Conservation (phyloP, 345 rosid genomes). For the Corchorus capsularis region DNA sequence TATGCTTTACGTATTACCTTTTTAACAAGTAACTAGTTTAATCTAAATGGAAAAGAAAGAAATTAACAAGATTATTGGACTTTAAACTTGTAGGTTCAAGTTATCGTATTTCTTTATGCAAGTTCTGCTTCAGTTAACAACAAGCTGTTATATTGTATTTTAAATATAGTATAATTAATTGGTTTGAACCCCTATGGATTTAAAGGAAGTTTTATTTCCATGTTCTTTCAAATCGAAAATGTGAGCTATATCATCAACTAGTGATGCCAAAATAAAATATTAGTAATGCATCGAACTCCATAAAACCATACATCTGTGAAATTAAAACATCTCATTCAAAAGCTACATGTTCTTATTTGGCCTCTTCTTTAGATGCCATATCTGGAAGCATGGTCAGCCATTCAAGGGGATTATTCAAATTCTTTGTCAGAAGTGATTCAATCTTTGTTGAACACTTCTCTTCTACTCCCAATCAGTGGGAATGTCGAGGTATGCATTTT, state of each 20-base stretch:
- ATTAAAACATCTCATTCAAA: not conserved
- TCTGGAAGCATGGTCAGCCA: constrained; percentile 65
- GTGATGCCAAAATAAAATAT: not conserved
- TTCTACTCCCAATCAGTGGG: constrained; percentile 63
- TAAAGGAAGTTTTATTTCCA: not conserved
- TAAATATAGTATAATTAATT: too few species aligned
- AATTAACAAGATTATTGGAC: too few species aligned
- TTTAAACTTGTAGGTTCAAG: too few species aligned
- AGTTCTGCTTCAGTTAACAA: not conserved
- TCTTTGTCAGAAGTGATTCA: constrained; percentile 62
- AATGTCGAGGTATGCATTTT: constrained; percentile 46
- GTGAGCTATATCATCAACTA: not conserved
- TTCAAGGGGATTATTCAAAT: constrained; percentile 55
- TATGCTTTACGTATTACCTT: not conserved
- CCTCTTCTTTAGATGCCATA: constrained; percentile 61
- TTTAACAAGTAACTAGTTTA: too few species aligned
- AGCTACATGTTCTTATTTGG: constrained; percentile 9
- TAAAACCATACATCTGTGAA: not conserved
- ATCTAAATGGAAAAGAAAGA: too few species aligned
- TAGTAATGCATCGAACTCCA: not conserved
- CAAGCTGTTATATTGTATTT: not conserved
- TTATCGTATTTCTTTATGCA: not conserved
- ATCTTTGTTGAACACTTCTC: constrained; percentile 60
- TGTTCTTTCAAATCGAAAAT: not conserved
- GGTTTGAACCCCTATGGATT: not conserved